phyloP scores from a whole-genome alignment of 495 filamentous ascomycete genomes.

The Venustampulla echinocandica region DNA sequence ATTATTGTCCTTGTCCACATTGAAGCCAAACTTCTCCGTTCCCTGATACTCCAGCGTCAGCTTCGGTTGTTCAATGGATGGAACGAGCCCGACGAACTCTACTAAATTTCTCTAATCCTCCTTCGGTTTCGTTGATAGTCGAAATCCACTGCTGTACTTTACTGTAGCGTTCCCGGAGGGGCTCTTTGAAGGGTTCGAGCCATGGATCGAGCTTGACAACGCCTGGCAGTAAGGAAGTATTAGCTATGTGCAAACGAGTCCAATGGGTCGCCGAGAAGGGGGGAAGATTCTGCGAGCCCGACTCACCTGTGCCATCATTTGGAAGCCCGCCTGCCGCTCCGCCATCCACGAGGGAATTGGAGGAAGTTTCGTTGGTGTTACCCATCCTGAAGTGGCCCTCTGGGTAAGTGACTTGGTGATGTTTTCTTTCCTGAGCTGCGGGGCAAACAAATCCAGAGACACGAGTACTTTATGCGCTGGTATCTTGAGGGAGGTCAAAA shows the following conservation, averaged over 20 bases:
- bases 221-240: slow-evolving; percentile 45
- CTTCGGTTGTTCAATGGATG: neutral
- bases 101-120: slow-evolving; percentile 87
- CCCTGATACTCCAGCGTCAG: slow-evolving; percentile 49
- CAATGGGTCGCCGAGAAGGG: neutral
- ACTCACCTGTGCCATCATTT: slow-evolving; percentile 44
- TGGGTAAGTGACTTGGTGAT: neutral
- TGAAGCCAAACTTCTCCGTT: slow-evolving; percentile 77
- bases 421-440: neutral
- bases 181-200: slow-evolving; percentile 75
- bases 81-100: slow-evolving; percentile 43
- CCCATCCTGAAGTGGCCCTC: slow-evolving; percentile 13
- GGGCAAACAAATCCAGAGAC: neutral
- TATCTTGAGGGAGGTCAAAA: neutral
- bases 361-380: slow-evolving; percentile 12
- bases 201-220: slow-evolving; percentile 83
- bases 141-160: slow-evolving; percentile 86
- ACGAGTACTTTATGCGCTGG: neutral
- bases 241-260: slow-evolving; percentile 1
- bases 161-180: slow-evolving; percentile 64
- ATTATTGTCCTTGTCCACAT: slow-evolving; percentile 67
- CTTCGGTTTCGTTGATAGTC: slow-evolving; percentile 72
- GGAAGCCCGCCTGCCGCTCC: slow-evolving; percentile 17
- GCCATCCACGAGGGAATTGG: slow-evolving; percentile 10
- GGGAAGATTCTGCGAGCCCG: neutral